Evolutionary conservation across 306 rosid genomes (phyloP).

Genomic region (Cucurbita argyrosperma): DNA sequence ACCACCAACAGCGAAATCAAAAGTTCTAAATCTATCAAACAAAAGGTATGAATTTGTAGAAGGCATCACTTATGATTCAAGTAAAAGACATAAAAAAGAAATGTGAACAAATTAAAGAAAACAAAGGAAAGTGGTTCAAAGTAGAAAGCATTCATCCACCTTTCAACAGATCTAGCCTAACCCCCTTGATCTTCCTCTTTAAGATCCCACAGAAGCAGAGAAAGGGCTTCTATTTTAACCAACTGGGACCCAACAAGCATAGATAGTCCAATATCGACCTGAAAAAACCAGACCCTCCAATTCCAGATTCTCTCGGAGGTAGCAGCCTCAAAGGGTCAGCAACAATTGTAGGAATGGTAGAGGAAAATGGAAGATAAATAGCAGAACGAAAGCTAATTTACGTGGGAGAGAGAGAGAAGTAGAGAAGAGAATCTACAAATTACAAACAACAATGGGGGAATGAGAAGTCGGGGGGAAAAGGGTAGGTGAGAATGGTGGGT

Average conservation of each 20-base stretch:
- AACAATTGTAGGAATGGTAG: constrained; percentile 11
- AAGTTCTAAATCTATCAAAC: constrained; percentile 16
- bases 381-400: constrained; percentile 28
- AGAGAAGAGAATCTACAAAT: neutral
- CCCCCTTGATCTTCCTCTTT: constrained; percentile 52
- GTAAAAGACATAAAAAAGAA: constrained; percentile 45
- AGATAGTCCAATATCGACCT: constrained; percentile 31
- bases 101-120: constrained; percentile 19
- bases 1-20: constrained; percentile 15
- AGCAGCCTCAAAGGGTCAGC: constrained; percentile 42
- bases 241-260: constrained; percentile 40
- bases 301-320: constrained; percentile 32
- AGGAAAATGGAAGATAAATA: constrained; percentile 18
- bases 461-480: constrained; percentile 24
- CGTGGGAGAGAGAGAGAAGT: neutral
- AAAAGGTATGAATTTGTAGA: constrained; percentile 10
- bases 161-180: constrained; percentile 45
- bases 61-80: constrained; percentile 82
- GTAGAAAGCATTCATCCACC: constrained; percentile 56
- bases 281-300: constrained; percentile 41
- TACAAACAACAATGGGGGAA: neutral
- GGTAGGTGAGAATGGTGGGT: constrained; percentile 32
- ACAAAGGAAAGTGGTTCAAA: constrained; percentile 12
- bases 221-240: constrained; percentile 30
- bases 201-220: constrained; percentile 41